Conservation (phyloP, 225 moss, liverwort and hornwort species). For the Physcomitrium patens region DNA sequence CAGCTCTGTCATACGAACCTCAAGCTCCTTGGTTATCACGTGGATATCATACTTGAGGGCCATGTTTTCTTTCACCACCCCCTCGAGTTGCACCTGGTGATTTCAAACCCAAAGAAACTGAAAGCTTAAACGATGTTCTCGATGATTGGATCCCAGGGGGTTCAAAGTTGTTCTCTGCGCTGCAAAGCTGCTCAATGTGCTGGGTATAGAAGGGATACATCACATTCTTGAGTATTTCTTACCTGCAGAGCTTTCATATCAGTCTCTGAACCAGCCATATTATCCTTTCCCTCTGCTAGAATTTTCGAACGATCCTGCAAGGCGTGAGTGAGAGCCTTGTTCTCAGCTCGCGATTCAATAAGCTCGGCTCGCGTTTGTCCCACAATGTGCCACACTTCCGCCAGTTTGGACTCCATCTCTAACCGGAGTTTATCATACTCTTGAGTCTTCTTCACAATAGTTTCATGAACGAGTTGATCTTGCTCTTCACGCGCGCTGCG, state of each 20-base stretch:
- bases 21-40: slow-evolving; percentile 61
- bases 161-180: too few species aligned
- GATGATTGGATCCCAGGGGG: background rate
- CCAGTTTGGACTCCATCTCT: slow-evolving; percentile 75
- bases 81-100: slow-evolving; percentile 57
- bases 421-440: slow-evolving; percentile 70
- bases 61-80: slow-evolving; percentile 63
- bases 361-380: slow-evolving; percentile 54
- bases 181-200: background rate
- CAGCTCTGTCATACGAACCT: slow-evolving; percentile 64
- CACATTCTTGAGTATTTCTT: slow-evolving; percentile 3
- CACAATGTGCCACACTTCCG: slow-evolving; percentile 49
- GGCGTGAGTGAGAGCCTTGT: slow-evolving; percentile 46
- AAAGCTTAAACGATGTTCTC: background rate
- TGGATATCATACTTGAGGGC: slow-evolving; percentile 63
- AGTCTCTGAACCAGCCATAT: slow-evolving; percentile 51
- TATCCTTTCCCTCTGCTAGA: slow-evolving; percentile 43
- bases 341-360: slow-evolving; percentile 51
- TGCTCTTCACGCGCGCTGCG: slow-evolving; percentile 77
- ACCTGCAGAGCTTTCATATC: slow-evolving; percentile 64
- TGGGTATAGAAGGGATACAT: too few species aligned
- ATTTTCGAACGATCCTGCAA: slow-evolving; percentile 59
- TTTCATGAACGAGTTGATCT: slow-evolving; percentile 70
- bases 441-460: slow-evolving; percentile 54
- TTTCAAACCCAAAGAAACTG: slow-evolving; percentile 15